These are phyloP conservation scores for Penicillium vulpinum DNA, from an alignment of 2,329 filamentous ascomycete species.

Conservation along the genomic window DNA sequence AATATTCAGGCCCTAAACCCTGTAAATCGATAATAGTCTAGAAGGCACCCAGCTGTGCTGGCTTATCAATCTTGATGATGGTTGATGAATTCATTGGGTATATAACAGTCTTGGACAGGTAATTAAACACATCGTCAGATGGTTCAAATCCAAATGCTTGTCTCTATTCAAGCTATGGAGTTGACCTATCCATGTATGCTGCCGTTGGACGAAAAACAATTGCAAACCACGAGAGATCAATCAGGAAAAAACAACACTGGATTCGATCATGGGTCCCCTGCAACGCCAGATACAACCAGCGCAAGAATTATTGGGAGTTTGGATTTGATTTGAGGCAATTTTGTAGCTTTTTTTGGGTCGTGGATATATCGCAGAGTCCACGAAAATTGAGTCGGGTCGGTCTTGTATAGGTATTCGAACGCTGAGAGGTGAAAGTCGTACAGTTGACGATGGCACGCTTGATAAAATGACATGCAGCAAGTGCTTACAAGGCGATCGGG, in stretches of 20 bases:
- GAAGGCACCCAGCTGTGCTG: background rate
- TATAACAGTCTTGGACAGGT: conserved; percentile 17
- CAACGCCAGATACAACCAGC: background rate
- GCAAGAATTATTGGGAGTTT: background rate
- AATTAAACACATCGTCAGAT: conserved; percentile 5
- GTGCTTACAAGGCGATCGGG: background rate
- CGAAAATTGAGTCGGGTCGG: conserved; percentile 4
- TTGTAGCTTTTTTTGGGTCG: background rate
- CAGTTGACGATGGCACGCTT: background rate
- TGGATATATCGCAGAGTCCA: background rate
- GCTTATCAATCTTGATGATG: background rate
- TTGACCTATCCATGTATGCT: background rate
- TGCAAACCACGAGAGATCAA: background rate
- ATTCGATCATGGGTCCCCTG: background rate
- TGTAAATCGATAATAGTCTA: background rate
- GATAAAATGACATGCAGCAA: background rate
- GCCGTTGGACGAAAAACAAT: background rate
- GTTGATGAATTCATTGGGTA: conserved; percentile 22
- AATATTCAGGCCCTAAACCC: background rate
- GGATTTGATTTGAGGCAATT: background rate
- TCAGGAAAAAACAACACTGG: background rate
- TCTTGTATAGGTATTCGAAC: background rate
- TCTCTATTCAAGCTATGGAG: conserved; percentile 9
- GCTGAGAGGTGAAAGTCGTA: background rate
- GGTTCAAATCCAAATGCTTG: background rate